Evolutionary conservation across 73 alveolate species (phyloP).

Genomic region (Paramecium bursaria): DNA sequence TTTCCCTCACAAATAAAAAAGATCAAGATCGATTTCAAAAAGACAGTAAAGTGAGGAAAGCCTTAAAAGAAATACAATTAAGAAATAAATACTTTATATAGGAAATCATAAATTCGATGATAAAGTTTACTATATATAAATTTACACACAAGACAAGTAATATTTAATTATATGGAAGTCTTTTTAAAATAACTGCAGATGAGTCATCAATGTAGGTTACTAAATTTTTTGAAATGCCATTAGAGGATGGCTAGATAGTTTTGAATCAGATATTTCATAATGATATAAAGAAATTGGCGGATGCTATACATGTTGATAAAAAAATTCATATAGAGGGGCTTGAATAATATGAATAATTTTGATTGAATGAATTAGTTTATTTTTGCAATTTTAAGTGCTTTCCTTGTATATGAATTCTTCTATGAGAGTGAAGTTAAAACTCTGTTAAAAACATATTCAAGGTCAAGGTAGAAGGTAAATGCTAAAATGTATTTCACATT

Average conservation of each 20-base stretch:
- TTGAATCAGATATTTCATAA: conserved; percentile 25
- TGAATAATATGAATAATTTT: conserved; percentile 38
- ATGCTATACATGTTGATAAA: conserved; percentile 2
- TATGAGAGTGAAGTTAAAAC: background rate
- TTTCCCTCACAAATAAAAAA: too few species aligned
- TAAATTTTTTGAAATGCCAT: conserved; percentile 31
- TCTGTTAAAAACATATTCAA: background rate
- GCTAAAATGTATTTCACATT: conserved; percentile 27
- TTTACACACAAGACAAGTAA: background rate
- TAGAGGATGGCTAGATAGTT: conserved; percentile 22
- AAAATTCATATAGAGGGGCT: conserved; percentile 34
- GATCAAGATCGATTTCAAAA: too few species aligned
- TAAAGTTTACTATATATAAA: background rate
- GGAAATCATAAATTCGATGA: background rate
- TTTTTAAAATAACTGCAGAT: conserved; percentile 44
- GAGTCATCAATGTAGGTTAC: conserved; percentile 13
- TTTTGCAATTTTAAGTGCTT: background rate
- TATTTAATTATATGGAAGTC: too few species aligned
- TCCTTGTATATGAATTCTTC: too few species aligned
- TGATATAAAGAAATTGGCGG: conserved; percentile 10
- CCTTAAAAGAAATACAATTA: background rate
- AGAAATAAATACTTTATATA: conserved; percentile 20
- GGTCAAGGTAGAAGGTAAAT: background rate
- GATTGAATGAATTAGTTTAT: background rate
- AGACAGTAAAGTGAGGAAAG: conserved; percentile 12